phyloP scores from a whole-genome alignment of 805 yeast species.

The Kregervanrija delftensis region DNA sequence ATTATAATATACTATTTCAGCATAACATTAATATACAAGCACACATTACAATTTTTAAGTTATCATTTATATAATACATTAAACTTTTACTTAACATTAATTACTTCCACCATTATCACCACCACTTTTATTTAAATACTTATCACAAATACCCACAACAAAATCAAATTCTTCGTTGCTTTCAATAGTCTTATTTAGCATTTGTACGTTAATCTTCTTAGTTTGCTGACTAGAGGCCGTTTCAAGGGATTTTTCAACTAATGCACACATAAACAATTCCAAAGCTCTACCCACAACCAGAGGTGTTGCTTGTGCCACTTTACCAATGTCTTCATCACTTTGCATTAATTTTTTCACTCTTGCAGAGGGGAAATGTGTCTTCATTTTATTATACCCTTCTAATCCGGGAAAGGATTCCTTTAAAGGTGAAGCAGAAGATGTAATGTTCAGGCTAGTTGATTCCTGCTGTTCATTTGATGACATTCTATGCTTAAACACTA shows the following conservation, averaged over 20 bases:
- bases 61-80: no score
- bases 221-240: slow-evolving; percentile 72
- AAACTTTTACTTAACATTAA: no score
- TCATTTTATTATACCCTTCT: slow-evolving; percentile 42
- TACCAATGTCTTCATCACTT: slow-evolving; percentile 96
- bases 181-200: slow-evolving; percentile 76
- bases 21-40: no score
- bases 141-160: slow-evolving; percentile 56
- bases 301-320: slow-evolving; percentile 98
- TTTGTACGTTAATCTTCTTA: slow-evolving; percentile 75
- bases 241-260: slow-evolving; percentile 76
- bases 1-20: no score
- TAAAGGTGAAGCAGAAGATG: no score
- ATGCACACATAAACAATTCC: slow-evolving; percentile 83
- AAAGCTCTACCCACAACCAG: slow-evolving; percentile 95
- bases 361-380: slow-evolving; percentile 87
- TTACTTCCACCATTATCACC: slow-evolving; percentile 1
- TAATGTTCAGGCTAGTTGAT: no score
- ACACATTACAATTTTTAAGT: no score
- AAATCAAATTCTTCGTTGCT: slow-evolving; percentile 91
- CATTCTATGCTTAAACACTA: neutral
- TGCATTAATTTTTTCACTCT: slow-evolving; percentile 96
- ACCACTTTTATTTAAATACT: slow-evolving; percentile 13
- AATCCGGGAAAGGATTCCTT: slow-evolving; percentile 10
- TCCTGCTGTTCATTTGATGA: no score